A percentile compares a stretch with the other conserved stretches of the same genome.
Evolutionary conservation across 140 eudicot genomes (phyloP).

Genomic region (Cichorium intybus): DNA sequence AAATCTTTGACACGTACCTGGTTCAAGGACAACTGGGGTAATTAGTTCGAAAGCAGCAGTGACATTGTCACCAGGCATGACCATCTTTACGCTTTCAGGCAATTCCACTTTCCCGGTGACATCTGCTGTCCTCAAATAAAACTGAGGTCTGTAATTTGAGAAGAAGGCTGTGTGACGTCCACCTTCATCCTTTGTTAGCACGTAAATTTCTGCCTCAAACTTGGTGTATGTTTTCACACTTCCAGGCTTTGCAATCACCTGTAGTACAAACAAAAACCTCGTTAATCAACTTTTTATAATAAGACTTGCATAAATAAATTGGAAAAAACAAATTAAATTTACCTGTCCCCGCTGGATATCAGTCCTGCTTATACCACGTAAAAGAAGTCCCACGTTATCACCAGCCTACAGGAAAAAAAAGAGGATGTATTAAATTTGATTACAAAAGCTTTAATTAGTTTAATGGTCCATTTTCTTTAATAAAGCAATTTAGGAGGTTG

Average conservation of each 20-base stretch:
- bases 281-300: background rate
- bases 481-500: no score
- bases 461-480: no score
- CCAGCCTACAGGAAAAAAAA: slow-evolving; percentile 63
- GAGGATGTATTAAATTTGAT: background rate
- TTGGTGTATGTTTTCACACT: slow-evolving; percentile 69
- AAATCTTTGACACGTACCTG: slow-evolving; percentile 45
- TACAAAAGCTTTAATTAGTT: no score
- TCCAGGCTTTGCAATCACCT: slow-evolving; percentile 92
- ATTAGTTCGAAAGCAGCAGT: slow-evolving; percentile 91
- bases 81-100: slow-evolving; percentile 95
- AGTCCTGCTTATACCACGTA: slow-evolving; percentile 85
- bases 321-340: background rate
- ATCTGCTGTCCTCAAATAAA: slow-evolving; percentile 93
- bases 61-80: slow-evolving; percentile 97
- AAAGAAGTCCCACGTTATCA: slow-evolving; percentile 94
- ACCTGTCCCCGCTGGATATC: slow-evolving; percentile 93
- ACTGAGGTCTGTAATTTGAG: slow-evolving; percentile 88
- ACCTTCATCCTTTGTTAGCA: slow-evolving; percentile 93
- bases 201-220: slow-evolving; percentile 89
- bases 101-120: slow-evolving; percentile 91
- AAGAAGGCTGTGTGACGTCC: slow-evolving; percentile 96
- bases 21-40: slow-evolving; percentile 79
- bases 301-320: background rate
- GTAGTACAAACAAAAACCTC: background rate